These are phyloP conservation scores for Phytophthora ramorum DNA, from an alignment of 352 stramenopile genomes.

Conservation along the genomic window DNA sequence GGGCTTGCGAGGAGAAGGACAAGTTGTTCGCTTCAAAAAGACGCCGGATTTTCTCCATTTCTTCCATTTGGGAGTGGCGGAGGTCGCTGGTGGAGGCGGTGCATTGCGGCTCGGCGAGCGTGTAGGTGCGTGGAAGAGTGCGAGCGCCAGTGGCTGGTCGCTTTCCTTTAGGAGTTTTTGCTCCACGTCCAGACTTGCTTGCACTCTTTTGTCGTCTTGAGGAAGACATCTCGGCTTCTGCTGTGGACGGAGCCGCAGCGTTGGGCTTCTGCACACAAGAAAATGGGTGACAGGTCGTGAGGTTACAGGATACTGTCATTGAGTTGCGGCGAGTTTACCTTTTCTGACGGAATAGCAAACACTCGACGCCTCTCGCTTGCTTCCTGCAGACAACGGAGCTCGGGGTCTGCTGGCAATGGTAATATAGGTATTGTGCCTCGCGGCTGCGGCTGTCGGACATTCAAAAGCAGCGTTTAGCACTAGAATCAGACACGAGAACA, in stretches of 20 bases:
- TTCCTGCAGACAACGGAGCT: slow-evolving; percentile 62
- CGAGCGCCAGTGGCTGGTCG: slow-evolving; percentile 3
- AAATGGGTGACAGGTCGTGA: neutral
- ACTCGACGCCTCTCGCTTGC: slow-evolving; percentile 41
- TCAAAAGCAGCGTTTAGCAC: neutral
- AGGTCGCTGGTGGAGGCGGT: slow-evolving; percentile 57
- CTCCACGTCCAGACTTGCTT: slow-evolving; percentile 8
- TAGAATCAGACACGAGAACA: no score
- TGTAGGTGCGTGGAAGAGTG: slow-evolving; percentile 1
- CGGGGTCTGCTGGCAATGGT: slow-evolving; percentile 51
- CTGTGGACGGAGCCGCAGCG: neutral
- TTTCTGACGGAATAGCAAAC: slow-evolving; percentile 29
- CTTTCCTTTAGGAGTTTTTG: slow-evolving; percentile 21
- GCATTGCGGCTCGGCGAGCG: slow-evolving; percentile 5
- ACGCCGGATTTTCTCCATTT: slow-evolving; percentile 69
- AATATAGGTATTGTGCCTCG: slow-evolving; percentile 56
- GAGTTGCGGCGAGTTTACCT: slow-evolving; percentile 1
- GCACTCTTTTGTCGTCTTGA: slow-evolving; percentile 18
- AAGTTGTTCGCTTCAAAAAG: slow-evolving; percentile 68
- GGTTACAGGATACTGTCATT: neutral
- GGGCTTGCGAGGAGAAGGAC: slow-evolving; percentile 34
- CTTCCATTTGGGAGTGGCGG: slow-evolving; percentile 56
- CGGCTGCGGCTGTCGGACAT: slow-evolving; percentile 37
- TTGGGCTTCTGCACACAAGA: slow-evolving; percentile 4
- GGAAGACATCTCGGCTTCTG: slow-evolving; percentile 3